phyloP scores from a whole-genome alignment of 345 rosid genomes.

The Eucalyptus leucophloia region DNA sequence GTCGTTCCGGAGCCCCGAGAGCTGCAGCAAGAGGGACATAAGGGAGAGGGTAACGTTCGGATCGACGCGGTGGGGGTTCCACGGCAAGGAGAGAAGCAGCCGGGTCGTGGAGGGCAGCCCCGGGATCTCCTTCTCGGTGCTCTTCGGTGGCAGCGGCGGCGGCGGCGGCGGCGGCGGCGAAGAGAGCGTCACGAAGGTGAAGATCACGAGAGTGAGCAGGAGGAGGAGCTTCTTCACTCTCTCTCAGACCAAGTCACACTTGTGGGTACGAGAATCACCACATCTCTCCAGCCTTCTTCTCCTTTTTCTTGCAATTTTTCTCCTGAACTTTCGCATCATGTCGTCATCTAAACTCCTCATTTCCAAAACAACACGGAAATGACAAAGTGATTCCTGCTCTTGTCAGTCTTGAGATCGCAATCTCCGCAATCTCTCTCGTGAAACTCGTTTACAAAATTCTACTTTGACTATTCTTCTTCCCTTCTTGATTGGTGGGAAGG shows the following conservation, averaged over 20 bases:
- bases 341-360: neutral
- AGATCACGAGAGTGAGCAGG: conserved; percentile 28
- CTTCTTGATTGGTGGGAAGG: neutral
- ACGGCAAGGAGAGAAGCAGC: neutral
- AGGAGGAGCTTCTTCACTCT: conserved; percentile 24
- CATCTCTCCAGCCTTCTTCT: neutral
- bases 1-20: conserved; percentile 14
- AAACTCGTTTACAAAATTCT: neutral
- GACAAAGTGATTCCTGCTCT: neutral
- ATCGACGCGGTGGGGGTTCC: conserved; percentile 37
- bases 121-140: neutral
- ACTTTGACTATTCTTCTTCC: neutral
- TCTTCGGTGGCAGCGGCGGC: neutral
- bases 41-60: conserved; percentile 12
- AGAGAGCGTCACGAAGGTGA: conserved; percentile 8
- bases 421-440: neutral
- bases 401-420: neutral
- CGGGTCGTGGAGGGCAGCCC: neutral
- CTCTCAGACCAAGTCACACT: conserved; percentile 23
- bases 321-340: neutral
- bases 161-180: neutral
- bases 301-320: neutral
- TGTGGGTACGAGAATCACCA: conserved; percentile 27
- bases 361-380: neutral
- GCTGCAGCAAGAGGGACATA: neutral